These are phyloP conservation scores for Populus pruinosa DNA, from an alignment of 345 rosid species.

Conservation along the genomic window DNA sequence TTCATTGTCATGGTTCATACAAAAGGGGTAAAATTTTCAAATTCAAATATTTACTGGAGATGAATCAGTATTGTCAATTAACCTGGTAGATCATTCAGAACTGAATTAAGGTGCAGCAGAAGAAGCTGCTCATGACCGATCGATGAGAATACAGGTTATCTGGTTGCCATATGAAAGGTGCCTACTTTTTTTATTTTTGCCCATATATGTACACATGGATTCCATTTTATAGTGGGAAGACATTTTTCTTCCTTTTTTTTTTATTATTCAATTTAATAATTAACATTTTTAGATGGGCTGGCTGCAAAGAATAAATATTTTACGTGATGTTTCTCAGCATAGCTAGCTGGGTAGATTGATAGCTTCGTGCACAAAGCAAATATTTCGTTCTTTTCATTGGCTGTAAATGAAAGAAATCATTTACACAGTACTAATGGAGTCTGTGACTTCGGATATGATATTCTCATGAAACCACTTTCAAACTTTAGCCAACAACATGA, in stretches of 20 bases:
- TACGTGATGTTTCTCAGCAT: not conserved
- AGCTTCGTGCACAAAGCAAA: not conserved
- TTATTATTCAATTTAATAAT: not conserved
- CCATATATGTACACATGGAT: slow-evolving; percentile 23
- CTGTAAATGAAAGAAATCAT: slow-evolving; percentile 11
- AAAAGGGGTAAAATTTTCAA: not conserved
- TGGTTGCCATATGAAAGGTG: not conserved
- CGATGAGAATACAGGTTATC: not conserved
- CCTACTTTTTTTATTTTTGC: not conserved
- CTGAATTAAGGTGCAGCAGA: not conserved
- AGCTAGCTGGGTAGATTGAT: not conserved
- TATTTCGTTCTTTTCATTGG: slow-evolving; percentile 11
- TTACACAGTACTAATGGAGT: not conserved
- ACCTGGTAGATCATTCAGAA: not conserved
- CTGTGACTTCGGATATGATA: not conserved
- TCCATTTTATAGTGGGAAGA: slow-evolving; percentile 24
- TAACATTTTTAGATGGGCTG: not conserved
- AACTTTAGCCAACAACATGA: slow-evolving; percentile 5
- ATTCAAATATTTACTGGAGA: not conserved
- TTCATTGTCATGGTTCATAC: not conserved
- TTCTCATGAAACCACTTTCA: not conserved
- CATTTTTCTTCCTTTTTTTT: not conserved
- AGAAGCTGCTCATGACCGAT: not conserved
- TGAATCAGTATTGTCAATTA: not conserved
- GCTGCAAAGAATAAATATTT: slow-evolving; percentile 10